A percentile compares a stretch with the other conserved stretches of the same genome.
These are phyloP conservation scores for Sesbania bispinosa DNA, from an alignment of 306 rosid species.

Conservation along the genomic window DNA sequence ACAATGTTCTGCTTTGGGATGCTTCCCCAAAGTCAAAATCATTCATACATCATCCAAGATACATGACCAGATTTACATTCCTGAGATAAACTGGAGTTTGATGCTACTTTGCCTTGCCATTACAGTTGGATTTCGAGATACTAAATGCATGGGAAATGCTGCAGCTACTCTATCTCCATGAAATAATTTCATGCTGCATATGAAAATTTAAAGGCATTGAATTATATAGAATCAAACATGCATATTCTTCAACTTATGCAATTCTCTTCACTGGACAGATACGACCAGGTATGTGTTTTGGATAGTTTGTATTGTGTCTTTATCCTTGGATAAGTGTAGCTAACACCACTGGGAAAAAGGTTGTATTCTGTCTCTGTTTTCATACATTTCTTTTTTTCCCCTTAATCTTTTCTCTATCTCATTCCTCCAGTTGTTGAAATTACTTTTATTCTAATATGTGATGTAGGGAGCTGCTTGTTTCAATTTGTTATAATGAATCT, in stretches of 20 bases:
- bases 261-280: constrained; percentile 94
- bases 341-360: too few relatives aligned
- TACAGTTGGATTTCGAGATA: constrained; percentile 86
- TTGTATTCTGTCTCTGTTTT: constrained; percentile 4
- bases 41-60: constrained; percentile 82
- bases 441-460: constrained; percentile 22
- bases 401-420: not conserved
- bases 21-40: constrained; percentile 89
- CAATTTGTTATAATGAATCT: constrained; percentile 73
- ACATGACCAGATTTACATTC: constrained; percentile 94
- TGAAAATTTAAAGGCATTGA: not conserved
- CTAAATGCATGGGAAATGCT: constrained; percentile 97
- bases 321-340: too few relatives aligned
- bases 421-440: constrained; percentile 9
- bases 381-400: not conserved
- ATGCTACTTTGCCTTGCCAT: constrained; percentile 86
- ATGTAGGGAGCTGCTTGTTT: constrained; percentile 85
- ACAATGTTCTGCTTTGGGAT: constrained; percentile 83
- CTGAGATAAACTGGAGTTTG: constrained; percentile 91
- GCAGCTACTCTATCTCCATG: constrained; percentile 56
- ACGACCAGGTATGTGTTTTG: constrained; percentile 52
- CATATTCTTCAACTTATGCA: too few relatives aligned
- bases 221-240: not conserved
- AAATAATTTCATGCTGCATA: not conserved
- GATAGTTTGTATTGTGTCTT: not conserved